A percentile compares a stretch with the other conserved stretches of the same genome.
Evolutionary conservation across 495 filamentous ascomycete genomes (phyloP).

Genomic region (Hyaloscypha variabilis): DNA sequence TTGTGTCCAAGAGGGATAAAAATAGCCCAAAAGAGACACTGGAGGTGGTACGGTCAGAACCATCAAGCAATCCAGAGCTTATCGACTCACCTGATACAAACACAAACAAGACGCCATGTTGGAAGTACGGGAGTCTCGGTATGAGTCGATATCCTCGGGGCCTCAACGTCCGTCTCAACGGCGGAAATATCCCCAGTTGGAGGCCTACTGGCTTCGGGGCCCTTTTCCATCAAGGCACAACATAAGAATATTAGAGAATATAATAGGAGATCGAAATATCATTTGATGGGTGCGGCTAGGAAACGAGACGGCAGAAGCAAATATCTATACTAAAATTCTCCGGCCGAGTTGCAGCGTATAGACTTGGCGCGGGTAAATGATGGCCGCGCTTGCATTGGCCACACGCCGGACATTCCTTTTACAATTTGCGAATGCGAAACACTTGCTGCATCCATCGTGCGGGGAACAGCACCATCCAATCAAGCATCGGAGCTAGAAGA

Average conservation of each 20-base stretch:
- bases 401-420: neutral
- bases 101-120: constrained; percentile 21
- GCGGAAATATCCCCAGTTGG: neutral
- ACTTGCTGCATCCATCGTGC: neutral
- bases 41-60: neutral
- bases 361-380: neutral
- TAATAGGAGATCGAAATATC: neutral
- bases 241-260: neutral
- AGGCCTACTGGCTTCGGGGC: neutral
- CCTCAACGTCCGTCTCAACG: neutral
- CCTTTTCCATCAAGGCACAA: neutral
- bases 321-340: neutral
- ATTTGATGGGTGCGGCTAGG: neutral
- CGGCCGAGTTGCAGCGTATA: neutral
- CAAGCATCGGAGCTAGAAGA: neutral
- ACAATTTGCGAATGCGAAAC: neutral
- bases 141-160: neutral
- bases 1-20: constrained; percentile 33
- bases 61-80: neutral
- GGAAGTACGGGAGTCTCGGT: constrained; percentile 14
- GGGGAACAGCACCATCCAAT: neutral
- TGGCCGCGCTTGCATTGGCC: neutral
- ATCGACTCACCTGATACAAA: constrained; percentile 19
- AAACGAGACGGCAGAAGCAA: neutral
- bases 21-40: constrained; percentile 33